Evolutionary conservation across 768 basidiomycete species (phyloP), one percentile per base, ranked within the genome.

Genomic region (Hericium coralloides): DNA sequence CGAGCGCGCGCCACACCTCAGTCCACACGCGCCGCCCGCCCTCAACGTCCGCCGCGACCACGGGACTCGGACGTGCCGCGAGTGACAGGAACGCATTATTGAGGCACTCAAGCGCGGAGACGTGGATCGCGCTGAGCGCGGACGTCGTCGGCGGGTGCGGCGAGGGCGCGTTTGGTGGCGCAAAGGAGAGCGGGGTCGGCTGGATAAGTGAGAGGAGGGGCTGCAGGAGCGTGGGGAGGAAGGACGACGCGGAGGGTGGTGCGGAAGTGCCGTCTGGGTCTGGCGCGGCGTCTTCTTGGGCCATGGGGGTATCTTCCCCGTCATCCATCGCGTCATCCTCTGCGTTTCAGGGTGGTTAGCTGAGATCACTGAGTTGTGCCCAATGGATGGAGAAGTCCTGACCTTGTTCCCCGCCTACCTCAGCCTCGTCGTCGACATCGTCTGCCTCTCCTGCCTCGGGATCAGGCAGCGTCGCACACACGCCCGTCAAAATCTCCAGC

Each of bases 101-200:
- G 49, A 98, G 76, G 65, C 93, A 93, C 67, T 95, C 92, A 25
- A 95, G 76, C 10, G 92, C 89, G 60, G 85, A 79, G 56, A 92
- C 76, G 66, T 97, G 94, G 52, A 95, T 83, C 7, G 87, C 82
- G 60, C 88, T 81, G 48, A 98, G 79, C 10, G 77, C 87, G 23
- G 92, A 90, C 0, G 94, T 95, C 12, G 87, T 93, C 2, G 94
- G 94, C 41, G 92, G 90, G 66, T 95, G 90, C 20, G 79, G 74
- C 0, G 92, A 93, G 12, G 81, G 80, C 4, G 78, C 70, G 22
- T 81, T 76, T 17, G 79, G 74, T 0, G 91, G 89, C 15, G 88
- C 81, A 73, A 94, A 95, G 4, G 94, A 95, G 15, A 95, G 79
- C 0, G 78, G 66, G 0, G 89, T 92, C 0, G 92, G 90, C 31